Base-by-base conservation (phyloP, 78 protist genomes). In the Cyanophora paradoxa region DNA sequence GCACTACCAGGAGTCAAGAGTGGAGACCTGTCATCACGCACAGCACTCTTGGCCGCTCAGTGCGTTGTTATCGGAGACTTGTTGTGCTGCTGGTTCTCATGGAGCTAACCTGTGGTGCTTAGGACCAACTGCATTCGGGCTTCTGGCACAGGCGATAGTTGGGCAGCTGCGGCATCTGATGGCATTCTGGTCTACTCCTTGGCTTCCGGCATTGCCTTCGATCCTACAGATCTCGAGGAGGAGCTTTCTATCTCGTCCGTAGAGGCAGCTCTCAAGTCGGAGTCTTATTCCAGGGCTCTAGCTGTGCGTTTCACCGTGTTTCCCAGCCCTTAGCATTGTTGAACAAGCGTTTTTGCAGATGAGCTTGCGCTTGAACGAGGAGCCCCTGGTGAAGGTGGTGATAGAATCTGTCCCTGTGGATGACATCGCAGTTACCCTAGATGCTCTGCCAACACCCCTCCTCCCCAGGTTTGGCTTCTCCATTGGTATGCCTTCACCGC, bases 131-230 rank as follows among this genome's bases (percentile, higher is more conserved):
- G n/a, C n/a, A n/a, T n/a, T n/a, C n/a, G n/a, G n/a, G n/a, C n/a
- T 65, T 65, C 57, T 13, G 39, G 28, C 34, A 39, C 48, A 26
- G 62, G 62, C 24, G 14, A 17, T 11, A 2, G 6, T 2, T 20
- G 2, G 22, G 36, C 28, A 2, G 4, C 7, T 31, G 72, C 83
- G 22, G 81, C 88, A 5, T 77, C 86, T 1, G 86, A 82, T 40
- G 96, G 96, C 10, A 81, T 92, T 0, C 70, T 90, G 39, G 48
- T 90, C 46, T 92, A 65, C 66, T 83, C 93, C 7, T 76, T 90
- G 26, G 93, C 89, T 42, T 86, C 77, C 2, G 20, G 22, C 20
- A 20, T 75, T 13, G 65, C 75, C 31, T 90, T 87, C 59, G 94
- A 90, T 42, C 94, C 94, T 20, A 67, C 72, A 24, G 90, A 90